Evolutionary conservation across 768 basidiomycete species (phyloP), one percentile per base, ranked within the genome.

Genomic region (Agrocybe praecox): DNA sequence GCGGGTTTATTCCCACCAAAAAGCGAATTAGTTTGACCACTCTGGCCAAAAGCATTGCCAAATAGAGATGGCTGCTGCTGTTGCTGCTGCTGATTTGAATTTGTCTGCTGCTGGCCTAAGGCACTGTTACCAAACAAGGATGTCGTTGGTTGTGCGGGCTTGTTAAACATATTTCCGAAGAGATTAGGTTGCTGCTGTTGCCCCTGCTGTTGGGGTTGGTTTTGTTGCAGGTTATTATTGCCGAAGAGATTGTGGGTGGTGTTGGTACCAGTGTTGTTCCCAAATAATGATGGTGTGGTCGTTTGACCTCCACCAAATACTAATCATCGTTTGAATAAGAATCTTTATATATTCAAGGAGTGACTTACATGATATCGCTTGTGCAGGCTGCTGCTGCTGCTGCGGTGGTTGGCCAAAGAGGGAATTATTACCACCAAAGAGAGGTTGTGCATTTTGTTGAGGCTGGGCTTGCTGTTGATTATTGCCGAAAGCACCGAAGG

Each of bases 31-130:
- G 73, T 71, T 48, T 66, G 74, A 21, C 57, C 67, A 23, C 69
- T 67, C 65, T 86, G 82, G 15, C 79, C 79, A 19, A 84, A 69
- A 7, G 78, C 67, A 53, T 72, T 77, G 24, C 86, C 86, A 56
- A 89, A 89, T 14, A 87, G 64, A 26, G 67, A 67, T 1, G 63
- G 60, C 44, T 64, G 64, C 47, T 67, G 65, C 29, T 65, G 60
- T 61, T 74, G 64, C 61, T 74, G 55, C 32, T 65, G 60, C 61
- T 74, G 64, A 62, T 74, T 55, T 51, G 73, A 65, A 53, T 57
- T 70, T 40, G 59, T 60, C 46, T 75, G 66, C 33, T 63, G 66
- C 59, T 84, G 81, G 23, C 14, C 14, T 14, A 40, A 40, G 6
- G 36, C 36, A 40, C 79, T 80, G 32, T 70, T 65, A n/a, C 73